Evolutionary conservation across 805 yeast species (phyloP), one percentile per base, ranked within the genome.

Genomic region (Wickerhamia fluorescens): DNA sequence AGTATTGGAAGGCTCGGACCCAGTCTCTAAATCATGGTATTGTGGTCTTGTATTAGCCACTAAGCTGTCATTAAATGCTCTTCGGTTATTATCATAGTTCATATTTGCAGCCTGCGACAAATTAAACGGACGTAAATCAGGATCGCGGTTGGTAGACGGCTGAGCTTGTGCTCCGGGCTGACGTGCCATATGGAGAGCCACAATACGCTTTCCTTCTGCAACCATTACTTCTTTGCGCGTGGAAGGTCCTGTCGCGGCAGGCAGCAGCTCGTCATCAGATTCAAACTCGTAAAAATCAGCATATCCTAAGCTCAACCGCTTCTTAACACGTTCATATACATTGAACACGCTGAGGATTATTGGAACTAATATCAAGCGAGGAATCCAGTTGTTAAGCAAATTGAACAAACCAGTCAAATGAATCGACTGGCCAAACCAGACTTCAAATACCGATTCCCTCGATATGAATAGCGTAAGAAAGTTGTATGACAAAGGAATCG

Each of bases 401-500:
- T 75, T 73, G 38, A 89, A 88, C 17, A 84, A 58, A 3, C 85
- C 78, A 7, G 88, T 78, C 38, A 84, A 56, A 42, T 82, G 79
- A 47, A 85, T 79, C 5, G 85, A 78, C 41, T 72, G 63, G 6
- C 92, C 94, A 36, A 80, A 65, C 60, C 87, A 82, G 27, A 71
- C 67, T 46, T 83, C 86, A 52, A 85, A 85, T 8, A 64, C 58
- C 2, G 75, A 63, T 14, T 52, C 33, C 16, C 78, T 57, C 12
- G 69, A 61, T 2, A 74, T 66, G 34, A 79, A 67, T 30, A 85
- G 59, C 28, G 82, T 80, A 33, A 84, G 52, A 47, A 81, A 85
- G 53, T 85, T 85, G 56, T 80, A 85, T 15, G 84, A 75, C 37
- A 85, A 61, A 7, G 95, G 95, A 8, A 85, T 77, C 0, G 94